phyloP scores from a whole-genome alignment of 768 basidiomycete genomes.

The Suillus sp. region DNA sequence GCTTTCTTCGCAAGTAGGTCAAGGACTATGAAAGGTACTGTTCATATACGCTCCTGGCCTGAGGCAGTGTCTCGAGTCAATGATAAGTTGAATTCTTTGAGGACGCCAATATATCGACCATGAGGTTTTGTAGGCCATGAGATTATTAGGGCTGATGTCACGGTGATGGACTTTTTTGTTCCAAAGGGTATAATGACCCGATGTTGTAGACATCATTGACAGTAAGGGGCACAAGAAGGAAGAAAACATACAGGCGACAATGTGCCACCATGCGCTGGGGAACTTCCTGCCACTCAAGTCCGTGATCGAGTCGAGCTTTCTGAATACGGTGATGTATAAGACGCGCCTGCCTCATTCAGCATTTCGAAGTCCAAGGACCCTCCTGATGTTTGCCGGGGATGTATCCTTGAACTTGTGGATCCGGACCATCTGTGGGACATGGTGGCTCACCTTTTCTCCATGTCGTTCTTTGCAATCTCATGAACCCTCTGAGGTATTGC shows the following conservation, averaged over 20 bases:
- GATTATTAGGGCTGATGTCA: slow-evolving; percentile 11
- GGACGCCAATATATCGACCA: slow-evolving; percentile 10
- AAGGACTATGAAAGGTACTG: slow-evolving; percentile 12
- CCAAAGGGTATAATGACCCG: slow-evolving; percentile 13
- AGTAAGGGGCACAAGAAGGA: not conserved
- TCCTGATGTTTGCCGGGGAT: not conserved
- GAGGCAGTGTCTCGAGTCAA: not conserved
- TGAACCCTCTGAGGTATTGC: not conserved
- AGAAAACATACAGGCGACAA: slow-evolving; percentile 8
- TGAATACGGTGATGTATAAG: slow-evolving; percentile 7
- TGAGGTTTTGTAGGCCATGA: slow-evolving; percentile 9
- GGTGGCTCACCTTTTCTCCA: not conserved
- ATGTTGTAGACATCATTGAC: not conserved
- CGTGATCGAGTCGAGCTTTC: slow-evolving; percentile 6
- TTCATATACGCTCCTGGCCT: slow-evolving; percentile 13
- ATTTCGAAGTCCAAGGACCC: not conserved
- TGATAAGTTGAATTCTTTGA: slow-evolving; percentile 16
- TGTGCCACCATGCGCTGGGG: slow-evolving; percentile 11
- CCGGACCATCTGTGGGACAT: slow-evolving; percentile 1
- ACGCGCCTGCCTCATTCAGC: slow-evolving; percentile 12
- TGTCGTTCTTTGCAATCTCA: not conserved
- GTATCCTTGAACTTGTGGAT: not conserved
- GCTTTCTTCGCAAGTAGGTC: slow-evolving; percentile 5
- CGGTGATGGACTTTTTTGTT: not conserved
- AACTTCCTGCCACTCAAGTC: not conserved